Base-by-base conservation (phyloP, 2,329 filamentous ascomycete genomes). In the Penicillium sumatraense region DNA sequence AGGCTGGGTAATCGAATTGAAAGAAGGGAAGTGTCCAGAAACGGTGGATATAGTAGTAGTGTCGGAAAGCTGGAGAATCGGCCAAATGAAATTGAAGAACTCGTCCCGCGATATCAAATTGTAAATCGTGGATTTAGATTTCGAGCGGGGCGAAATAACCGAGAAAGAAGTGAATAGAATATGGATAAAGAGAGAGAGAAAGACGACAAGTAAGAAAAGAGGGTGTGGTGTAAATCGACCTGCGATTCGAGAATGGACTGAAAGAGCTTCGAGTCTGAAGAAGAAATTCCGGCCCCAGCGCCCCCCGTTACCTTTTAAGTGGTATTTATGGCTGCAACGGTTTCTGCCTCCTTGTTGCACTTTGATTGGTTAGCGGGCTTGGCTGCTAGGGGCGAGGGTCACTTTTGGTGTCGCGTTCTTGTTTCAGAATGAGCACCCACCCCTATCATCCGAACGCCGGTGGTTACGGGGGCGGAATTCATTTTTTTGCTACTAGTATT, bases 181-280 rank as follows among this genome's bases (percentile, higher is more conserved):
- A 7, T 16, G 33, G n/a, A n/a, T n/a, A n/a, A n/a, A n/a, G n/a
- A n/a, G n/a, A n/a, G n/a, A n/a, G n/a, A n/a, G n/a, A n/a, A n/a
- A n/a, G n/a, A n/a, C n/a, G n/a, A n/a, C n/a, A n/a, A 36, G 10
- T 36, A 21, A 11, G 10, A 41, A 41, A 41, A 14, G 40, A 44
- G 23, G 40, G 40, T 44, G 40, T 40, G 40, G 16, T 46, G 40
- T 29, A 21, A 46, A 46, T 46, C 42, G 42, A 46, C 42, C 42
- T 46, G 42, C 42, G 42, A 46, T 46, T 46, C 11, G 24, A 26
- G 41, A 31, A 29, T 20, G 41, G 26, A 31, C 24, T 16, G 24
- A 46, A 18, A 46, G 26, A 29, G 42, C 24, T 21, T 46, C 42
- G 42, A 31, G 42, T 46, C 40, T 44, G 26, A 45, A 27, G 9